Evolutionary conservation across 441 rosid species (phyloP).

Genomic region (Populus hybrid): DNA sequence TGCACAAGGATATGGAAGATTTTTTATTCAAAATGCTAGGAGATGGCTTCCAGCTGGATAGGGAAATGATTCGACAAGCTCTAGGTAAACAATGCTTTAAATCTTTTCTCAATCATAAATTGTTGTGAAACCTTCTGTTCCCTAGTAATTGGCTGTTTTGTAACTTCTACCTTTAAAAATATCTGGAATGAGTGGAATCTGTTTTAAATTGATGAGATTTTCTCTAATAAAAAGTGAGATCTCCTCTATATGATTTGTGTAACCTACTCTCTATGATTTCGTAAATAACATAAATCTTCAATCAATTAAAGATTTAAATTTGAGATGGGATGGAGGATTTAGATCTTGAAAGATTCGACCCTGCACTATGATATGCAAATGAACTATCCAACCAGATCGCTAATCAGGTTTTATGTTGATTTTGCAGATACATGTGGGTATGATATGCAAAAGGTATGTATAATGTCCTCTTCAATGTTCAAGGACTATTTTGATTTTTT

Average conservation of each 20-base stretch:
- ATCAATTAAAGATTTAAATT: neutral
- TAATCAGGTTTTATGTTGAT: conserved; percentile 27
- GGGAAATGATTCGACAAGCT: conserved; percentile 43
- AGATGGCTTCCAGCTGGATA: conserved; percentile 45
- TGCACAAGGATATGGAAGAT: conserved; percentile 47
- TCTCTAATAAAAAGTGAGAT: neutral
- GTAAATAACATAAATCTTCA: neutral
- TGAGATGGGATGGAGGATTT: neutral
- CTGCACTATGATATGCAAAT: neutral
- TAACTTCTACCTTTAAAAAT: neutral
- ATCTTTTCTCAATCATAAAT: neutral
- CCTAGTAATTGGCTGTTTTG: neutral
- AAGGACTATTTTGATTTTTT: neutral
- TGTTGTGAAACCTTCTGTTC: neutral
- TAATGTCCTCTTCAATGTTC: conserved; percentile 6
- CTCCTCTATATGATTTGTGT: neutral
- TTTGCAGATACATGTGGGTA: conserved; percentile 59
- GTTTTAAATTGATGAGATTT: neutral
- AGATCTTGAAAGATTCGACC: neutral
- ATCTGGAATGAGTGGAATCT: neutral
- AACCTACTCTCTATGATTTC: neutral
- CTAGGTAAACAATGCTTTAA: conserved; percentile 37
- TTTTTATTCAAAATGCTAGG: conserved; percentile 61
- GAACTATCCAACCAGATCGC: neutral
- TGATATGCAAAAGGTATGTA: conserved; percentile 53